Evolutionary conservation across 2,329 filamentous ascomycete species (phyloP), one percentile per base, ranked within the genome.

Genomic region (Aspergillus costaricaensis): DNA sequence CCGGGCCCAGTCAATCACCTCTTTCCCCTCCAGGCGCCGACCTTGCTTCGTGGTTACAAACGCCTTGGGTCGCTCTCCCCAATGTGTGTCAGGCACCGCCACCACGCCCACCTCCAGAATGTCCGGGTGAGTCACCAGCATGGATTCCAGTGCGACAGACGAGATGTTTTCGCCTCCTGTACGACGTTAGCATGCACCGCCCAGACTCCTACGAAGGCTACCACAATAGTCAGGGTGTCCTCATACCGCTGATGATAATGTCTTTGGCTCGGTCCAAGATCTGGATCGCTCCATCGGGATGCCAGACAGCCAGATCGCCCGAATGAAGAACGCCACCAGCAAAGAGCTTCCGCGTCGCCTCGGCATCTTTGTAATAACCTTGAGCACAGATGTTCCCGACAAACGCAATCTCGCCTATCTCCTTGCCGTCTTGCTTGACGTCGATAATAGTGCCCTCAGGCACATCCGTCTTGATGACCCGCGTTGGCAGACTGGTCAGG

Each of bases 11-110:
- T 85, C 78, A 60, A 98, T 92, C 25, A 99, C 81, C 8, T 91
- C 89, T 30, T 87, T 81, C 0, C 87, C 87, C 3, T 78, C 80
- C 17, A 92, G 66, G 1, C 75, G 71, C 70, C 83, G 85, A n/a
- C 86, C 88, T 44, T 85, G 76, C 72, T 92, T 91, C 32, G 92
- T 82, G 0, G 95, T 98, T 61, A 98, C 80, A 72, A 91, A 99
- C 0, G 94, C 95, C 79, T 96, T 96, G 12, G 95, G 94, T n/a
- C 91, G 81, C 79, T 99, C 95, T 23, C 95, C 95, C 93, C 94
- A 99, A 73, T 96, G 91, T 39, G 88, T 88, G 74, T 98, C 93
- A 0, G 89, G 83, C 0, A 98, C 88, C 1, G 91, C 91, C 5
- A 97, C 91, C 32, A 97, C 93, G 39, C 92, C 95, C 1, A 90